Percentiles rank a stretch among this genome's conserved stretches.
phyloP scores from a whole-genome alignment of 2,329 filamentous ascomycete species.

The Lizonia empirigonia region DNA sequence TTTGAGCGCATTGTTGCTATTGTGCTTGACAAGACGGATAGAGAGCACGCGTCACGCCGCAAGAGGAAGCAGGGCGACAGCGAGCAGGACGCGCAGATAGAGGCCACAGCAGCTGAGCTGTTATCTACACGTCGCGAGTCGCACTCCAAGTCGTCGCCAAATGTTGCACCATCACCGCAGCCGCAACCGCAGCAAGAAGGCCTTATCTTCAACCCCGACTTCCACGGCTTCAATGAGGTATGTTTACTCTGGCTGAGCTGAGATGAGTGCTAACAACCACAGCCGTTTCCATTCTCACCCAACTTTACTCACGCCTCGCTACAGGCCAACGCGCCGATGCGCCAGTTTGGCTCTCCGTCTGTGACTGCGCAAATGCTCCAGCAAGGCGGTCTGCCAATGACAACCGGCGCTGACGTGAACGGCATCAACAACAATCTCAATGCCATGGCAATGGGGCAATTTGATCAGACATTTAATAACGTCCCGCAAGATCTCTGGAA shows the following conservation, averaged over 20 bases:
- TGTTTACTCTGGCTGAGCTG: background rate
- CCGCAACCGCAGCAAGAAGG: conserved; percentile 31
- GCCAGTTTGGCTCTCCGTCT: conserved; percentile 39
- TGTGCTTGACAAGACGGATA: conserved; percentile 89
- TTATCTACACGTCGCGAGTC: conserved; percentile 38
- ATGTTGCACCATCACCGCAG: conserved; percentile 28
- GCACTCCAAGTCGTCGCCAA: conserved; percentile 23
- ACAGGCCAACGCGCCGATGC: conserved; percentile 34
- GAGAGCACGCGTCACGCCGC: conserved; percentile 76
- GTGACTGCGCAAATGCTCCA: conserved; percentile 42
- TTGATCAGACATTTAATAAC: conserved; percentile 75
- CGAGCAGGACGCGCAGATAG: conserved; percentile 46
- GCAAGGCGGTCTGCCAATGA: conserved; percentile 32
- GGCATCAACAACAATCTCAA: conserved; percentile 35
- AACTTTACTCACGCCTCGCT: conserved; percentile 49
- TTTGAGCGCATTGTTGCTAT: conserved; percentile 93
- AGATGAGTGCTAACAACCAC: conserved; percentile 20
- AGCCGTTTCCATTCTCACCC: conserved; percentile 49
- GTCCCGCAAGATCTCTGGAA: conserved; percentile 94
- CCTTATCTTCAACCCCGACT: conserved; percentile 45
- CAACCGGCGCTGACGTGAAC: conserved; percentile 28
- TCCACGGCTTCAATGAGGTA: conserved; percentile 48
- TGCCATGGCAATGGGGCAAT: conserved; percentile 53
- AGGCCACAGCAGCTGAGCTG: conserved; percentile 46
- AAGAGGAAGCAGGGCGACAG: conserved; percentile 79